Percentiles rank a stretch among this genome's conserved stretches.
These are phyloP conservation scores for Metschnikowia similis DNA, from an alignment of 805 yeast species.

Conservation along the genomic window DNA sequence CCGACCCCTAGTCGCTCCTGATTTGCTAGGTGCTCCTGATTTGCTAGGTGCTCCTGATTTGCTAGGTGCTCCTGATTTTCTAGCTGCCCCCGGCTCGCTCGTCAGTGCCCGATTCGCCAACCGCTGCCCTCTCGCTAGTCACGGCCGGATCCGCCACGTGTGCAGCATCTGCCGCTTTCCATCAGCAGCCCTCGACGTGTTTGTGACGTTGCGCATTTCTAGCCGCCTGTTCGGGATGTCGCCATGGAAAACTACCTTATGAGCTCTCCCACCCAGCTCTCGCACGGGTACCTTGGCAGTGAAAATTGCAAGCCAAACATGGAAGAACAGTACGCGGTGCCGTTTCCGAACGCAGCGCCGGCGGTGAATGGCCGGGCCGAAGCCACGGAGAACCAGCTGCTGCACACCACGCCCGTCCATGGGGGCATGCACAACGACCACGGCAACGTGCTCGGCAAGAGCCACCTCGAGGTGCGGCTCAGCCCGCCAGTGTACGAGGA, in stretches of 20 bases:
- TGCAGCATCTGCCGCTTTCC: not conserved
- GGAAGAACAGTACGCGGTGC: not conserved
- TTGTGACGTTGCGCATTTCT: not conserved
- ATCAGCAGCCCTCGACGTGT: not conserved
- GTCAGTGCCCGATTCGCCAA: too few relatives aligned
- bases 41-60: not conserved
- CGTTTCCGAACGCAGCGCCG: not conserved
- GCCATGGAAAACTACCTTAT: conserved; percentile 37
- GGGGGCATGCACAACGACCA: not conserved
- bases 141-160: not conserved
- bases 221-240: conserved; percentile 6
- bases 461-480: not conserved
- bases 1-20: too few relatives aligned
- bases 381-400: not conserved
- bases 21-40: not conserved
- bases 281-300: conserved; percentile 25
- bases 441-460: not conserved
- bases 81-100: too few relatives aligned
- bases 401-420: not conserved
- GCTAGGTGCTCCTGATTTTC: too few relatives aligned
- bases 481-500: conserved; percentile 15
- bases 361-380: not conserved
- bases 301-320: conserved; percentile 1
- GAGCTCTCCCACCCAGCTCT: conserved; percentile 37
- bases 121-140: not conserved